Percentiles rank a stretch among this genome's conserved stretches.
Conservation (phyloP, 805 yeast genomes). For the Nematodospora valgi region DNA sequence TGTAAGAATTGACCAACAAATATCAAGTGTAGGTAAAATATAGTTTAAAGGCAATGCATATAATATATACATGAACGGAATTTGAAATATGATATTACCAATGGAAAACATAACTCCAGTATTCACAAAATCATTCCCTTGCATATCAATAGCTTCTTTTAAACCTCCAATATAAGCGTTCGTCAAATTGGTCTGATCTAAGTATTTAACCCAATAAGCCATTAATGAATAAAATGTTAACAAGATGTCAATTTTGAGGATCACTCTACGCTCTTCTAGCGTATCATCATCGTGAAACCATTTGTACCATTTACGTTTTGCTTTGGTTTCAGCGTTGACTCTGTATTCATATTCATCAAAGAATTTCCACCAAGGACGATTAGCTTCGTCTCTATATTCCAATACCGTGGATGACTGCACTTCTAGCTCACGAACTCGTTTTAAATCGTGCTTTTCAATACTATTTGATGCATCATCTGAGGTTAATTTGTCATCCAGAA, state of each 20-base stretch:
- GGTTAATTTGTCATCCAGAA: conserved; percentile 3
- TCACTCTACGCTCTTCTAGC: conserved; percentile 28
- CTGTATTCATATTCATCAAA: conserved; percentile 62
- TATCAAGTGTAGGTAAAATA: conserved; percentile 52
- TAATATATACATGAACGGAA: conserved; percentile 59
- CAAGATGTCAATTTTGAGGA: conserved; percentile 29
- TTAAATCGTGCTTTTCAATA: conserved; percentile 19
- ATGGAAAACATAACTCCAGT: conserved; percentile 56
- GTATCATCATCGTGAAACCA: conserved; percentile 52
- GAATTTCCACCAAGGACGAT: conserved; percentile 32
- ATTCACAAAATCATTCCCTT: conserved; percentile 60
- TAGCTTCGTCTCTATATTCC: conserved; percentile 35
- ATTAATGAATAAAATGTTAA: conserved; percentile 31
- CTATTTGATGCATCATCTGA: conserved; percentile 2
- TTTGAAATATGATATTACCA: conserved; percentile 58
- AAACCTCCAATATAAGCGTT: conserved; percentile 69
- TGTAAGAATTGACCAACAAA: conserved; percentile 68
- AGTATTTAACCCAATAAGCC: conserved; percentile 63
- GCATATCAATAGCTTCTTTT: conserved; percentile 52
- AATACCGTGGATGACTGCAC: conserved; percentile 1
- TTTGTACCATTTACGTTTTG: conserved; percentile 30
- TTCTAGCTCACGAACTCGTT: conserved; percentile 7
- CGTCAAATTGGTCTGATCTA: conserved; percentile 57
- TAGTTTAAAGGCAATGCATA: conserved; percentile 54
- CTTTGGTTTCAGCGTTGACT: conserved; percentile 25